phyloP scores from a whole-genome alignment of 441 rosid genomes.

The Flueggea neowawraea region DNA sequence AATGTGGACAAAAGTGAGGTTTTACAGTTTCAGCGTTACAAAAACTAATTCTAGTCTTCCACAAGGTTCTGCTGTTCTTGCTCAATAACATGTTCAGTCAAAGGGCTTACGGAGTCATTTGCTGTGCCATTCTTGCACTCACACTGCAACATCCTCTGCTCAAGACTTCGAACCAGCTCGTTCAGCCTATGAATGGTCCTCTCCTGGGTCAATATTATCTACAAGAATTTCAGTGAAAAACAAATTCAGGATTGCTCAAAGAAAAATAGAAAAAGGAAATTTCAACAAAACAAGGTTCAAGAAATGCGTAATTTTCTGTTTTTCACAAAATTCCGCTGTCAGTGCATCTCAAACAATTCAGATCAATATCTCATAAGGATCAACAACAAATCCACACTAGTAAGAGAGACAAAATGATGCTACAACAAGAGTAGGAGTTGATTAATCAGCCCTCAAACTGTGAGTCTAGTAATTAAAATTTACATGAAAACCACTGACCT shows the following conservation, averaged over 20 bases:
- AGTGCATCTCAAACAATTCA: no score
- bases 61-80: conserved; percentile 41
- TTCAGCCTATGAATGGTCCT: conserved; percentile 69
- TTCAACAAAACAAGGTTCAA: background rate
- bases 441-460: no score
- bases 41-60: conserved; percentile 33
- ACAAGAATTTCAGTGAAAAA: conserved; percentile 10
- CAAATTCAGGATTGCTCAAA: background rate
- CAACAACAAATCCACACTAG: no score
- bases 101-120: conserved; percentile 30
- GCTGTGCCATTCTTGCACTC: conserved; percentile 32
- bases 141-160: conserved; percentile 56
- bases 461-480: no score
- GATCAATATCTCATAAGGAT: no score
- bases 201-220: conserved; percentile 78
- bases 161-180: conserved; percentile 60
- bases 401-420: no score
- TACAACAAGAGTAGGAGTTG: no score
- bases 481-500: no score
- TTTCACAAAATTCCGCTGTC: no score
- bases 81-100: conserved; percentile 40
- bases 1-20: background rate
- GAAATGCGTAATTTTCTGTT: no score
- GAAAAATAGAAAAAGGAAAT: background rate
- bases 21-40: conserved; percentile 19